phyloP scores from a whole-genome alignment of 2,329 filamentous ascomycete species.

The Aspergillus sclerotialis region DNA sequence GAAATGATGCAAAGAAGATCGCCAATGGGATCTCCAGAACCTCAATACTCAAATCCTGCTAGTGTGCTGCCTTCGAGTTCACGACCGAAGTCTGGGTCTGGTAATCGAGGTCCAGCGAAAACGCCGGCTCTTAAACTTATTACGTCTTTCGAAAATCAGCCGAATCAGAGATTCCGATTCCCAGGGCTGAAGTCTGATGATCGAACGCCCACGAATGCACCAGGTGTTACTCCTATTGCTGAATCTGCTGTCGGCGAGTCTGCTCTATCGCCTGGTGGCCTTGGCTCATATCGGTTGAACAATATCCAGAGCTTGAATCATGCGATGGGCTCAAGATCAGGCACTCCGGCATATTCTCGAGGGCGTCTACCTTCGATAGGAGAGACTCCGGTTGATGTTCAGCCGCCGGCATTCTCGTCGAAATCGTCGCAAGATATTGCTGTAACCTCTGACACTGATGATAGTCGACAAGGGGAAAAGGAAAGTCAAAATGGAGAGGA shows the following conservation, averaged over 20 bases:
- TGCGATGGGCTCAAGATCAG: constrained; percentile 59
- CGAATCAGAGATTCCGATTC: constrained; percentile 54
- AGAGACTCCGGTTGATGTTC: constrained; percentile 53
- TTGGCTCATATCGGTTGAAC: constrained; percentile 48
- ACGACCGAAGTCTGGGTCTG: constrained; percentile 44
- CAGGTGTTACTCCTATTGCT: constrained; percentile 81
- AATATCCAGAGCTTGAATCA: constrained; percentile 64
- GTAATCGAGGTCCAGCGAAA: constrained; percentile 59
- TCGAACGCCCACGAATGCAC: constrained; percentile 65
- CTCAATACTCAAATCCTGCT: constrained; percentile 37
- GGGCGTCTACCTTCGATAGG: constrained; percentile 72
- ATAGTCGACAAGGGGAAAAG: constrained; percentile 19
- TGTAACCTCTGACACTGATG: constrained; percentile 40
- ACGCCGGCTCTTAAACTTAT: constrained; percentile 83
- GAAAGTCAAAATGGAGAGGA: constrained; percentile 26
- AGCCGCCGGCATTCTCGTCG: constrained; percentile 36
- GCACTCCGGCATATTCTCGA: constrained; percentile 54
- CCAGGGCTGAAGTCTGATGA: constrained; percentile 49
- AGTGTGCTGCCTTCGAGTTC: constrained; percentile 14
- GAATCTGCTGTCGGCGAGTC: constrained; percentile 60
- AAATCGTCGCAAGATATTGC: constrained; percentile 39
- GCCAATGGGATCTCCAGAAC: constrained; percentile 50
- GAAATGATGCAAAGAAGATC: constrained; percentile 19
- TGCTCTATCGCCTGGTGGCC: constrained; percentile 60
- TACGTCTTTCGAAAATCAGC: constrained; percentile 64